Evolutionary conservation across 2,329 filamentous ascomycete genomes (phyloP).

Genomic region (Colletotrichum phormii): DNA sequence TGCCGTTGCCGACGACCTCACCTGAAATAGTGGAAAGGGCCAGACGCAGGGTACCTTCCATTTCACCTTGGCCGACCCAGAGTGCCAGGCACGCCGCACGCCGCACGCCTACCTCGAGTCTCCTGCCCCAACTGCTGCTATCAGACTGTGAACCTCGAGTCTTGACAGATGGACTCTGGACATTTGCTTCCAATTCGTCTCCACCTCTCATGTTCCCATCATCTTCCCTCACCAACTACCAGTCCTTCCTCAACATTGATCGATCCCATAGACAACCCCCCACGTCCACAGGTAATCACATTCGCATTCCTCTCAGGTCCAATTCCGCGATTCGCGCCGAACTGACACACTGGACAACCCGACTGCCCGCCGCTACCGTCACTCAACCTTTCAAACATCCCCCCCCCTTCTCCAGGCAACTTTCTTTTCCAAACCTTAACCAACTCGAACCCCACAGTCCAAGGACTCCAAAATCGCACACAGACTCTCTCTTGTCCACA

Average conservation of each 20-base stretch:
- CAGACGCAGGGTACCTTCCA: slow-evolving; percentile 1
- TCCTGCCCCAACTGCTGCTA: background rate
- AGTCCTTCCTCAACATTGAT: background rate
- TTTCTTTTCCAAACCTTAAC: slow-evolving; percentile 19
- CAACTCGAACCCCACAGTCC: background rate
- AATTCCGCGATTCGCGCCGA: background rate
- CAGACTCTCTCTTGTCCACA: background rate
- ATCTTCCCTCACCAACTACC: background rate
- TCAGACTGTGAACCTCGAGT: too few species aligned
- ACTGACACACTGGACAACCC: background rate
- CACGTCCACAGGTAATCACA: background rate
- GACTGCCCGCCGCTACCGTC: slow-evolving; percentile 15
- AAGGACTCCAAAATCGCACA: too few species aligned
- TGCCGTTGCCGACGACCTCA: background rate
- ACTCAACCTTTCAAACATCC: background rate
- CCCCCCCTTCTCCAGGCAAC: background rate
- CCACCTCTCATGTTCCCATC: too few species aligned
- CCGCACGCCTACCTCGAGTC: background rate
- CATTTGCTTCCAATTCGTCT: too few species aligned
- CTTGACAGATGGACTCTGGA: too few species aligned
- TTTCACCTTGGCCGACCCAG: background rate
- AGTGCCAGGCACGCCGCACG: too few species aligned
- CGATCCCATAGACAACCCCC: background rate
- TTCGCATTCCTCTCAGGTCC: background rate
- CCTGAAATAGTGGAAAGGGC: slow-evolving; percentile 19